A percentile compares a stretch with the other conserved stretches of the same genome.
These are phyloP conservation scores for Hordeum marinum DNA, from an alignment of 176 grass and related monocot species.

Conservation along the genomic window DNA sequence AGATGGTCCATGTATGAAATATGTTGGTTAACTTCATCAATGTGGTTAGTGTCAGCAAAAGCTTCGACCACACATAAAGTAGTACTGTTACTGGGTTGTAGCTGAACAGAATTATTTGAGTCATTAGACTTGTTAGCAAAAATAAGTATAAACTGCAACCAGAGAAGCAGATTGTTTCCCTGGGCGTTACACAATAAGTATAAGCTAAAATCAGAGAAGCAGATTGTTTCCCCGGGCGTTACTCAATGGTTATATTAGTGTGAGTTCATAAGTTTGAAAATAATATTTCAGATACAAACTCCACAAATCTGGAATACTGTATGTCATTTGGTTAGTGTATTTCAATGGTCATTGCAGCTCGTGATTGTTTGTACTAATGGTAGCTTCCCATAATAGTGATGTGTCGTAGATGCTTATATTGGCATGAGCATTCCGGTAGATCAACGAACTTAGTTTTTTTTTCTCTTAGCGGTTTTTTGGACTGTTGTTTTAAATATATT, in stretches of 20 bases:
- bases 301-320: neutral
- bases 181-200: neutral
- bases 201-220: neutral
- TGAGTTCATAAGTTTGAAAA: neutral
- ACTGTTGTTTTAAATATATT: neutral
- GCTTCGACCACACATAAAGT: neutral
- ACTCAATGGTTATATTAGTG: neutral
- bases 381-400: neutral
- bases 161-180: conserved; percentile 1
- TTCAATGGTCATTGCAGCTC: neutral
- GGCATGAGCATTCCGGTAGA: neutral
- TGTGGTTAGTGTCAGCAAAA: neutral
- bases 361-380: neutral
- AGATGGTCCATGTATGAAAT: neutral
- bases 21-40: neutral
- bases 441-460: neutral
- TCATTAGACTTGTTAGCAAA: neutral
- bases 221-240: neutral
- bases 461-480: neutral
- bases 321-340: neutral
- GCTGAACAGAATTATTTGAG: neutral
- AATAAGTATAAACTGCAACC: neutral
- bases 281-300: neutral
- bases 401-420: neutral
- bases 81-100: neutral